Conservation (phyloP, 2,329 filamentous ascomycete species). For the Madurella mycetomatis region DNA sequence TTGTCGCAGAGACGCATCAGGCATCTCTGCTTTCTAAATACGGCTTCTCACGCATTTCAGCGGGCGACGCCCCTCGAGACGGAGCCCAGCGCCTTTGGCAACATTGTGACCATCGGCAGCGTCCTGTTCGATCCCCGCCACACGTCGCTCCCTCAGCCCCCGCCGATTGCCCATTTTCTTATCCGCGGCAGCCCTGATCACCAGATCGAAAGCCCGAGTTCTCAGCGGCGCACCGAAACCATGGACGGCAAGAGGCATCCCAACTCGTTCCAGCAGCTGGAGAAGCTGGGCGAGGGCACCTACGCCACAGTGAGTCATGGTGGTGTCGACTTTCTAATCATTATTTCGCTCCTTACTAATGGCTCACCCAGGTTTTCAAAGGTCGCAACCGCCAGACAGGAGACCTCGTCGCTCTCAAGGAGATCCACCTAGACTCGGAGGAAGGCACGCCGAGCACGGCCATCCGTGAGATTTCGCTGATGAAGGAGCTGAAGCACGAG, state of each 20-base stretch:
- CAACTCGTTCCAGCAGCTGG: conserved; percentile 97
- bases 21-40: conserved; percentile 24
- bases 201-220: neutral
- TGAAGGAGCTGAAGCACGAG: conserved; percentile 99
- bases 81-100: conserved; percentile 26
- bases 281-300: conserved; percentile 97
- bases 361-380: conserved; percentile 73
- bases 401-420: conserved; percentile 93
- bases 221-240: conserved; percentile 8
- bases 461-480: conserved; percentile 96
- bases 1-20: conserved; percentile 21
- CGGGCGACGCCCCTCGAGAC: conserved; percentile 25
- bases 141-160: conserved; percentile 33
- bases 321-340: neutral
- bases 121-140: conserved; percentile 38
- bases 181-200: conserved; percentile 20
- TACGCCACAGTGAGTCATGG: conserved; percentile 79
- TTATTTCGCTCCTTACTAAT: conserved; percentile 12
- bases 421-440: conserved; percentile 97
- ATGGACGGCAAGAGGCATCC: conserved; percentile 95
- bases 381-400: conserved; percentile 95
- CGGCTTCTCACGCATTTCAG: conserved; percentile 26
- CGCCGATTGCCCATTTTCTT: conserved; percentile 28
- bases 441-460: conserved; percentile 96
- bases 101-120: conserved; percentile 35